These are phyloP conservation scores for Verticillium albo-atrum DNA, from an alignment of 2,329 filamentous ascomycete genomes.

Conservation along the genomic window DNA sequence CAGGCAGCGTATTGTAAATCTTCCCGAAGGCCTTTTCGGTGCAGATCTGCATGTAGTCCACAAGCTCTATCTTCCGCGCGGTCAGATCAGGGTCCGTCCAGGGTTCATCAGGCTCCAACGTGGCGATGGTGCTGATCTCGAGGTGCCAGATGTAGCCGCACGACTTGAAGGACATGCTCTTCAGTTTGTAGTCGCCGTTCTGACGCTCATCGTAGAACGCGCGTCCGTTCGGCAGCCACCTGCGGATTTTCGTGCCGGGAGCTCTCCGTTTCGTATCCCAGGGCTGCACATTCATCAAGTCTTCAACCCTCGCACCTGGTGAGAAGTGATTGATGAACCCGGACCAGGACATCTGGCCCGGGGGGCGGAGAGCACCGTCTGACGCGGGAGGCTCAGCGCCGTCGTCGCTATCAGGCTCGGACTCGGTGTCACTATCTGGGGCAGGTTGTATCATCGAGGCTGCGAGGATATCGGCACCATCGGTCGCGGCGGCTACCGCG, in stretches of 20 bases:
- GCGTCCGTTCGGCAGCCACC: neutral
- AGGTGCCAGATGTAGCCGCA: slow-evolving; percentile 54
- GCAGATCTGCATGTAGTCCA: slow-evolving; percentile 28
- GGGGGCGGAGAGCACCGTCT: slow-evolving; percentile 6
- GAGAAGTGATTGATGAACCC: slow-evolving; percentile 38
- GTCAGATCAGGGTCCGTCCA: slow-evolving; percentile 9
- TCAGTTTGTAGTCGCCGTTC: slow-evolving; percentile 23
- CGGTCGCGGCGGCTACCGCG: neutral
- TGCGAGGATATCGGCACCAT: too few relatives aligned
- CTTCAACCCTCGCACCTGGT: slow-evolving; percentile 26
- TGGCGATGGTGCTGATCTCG: slow-evolving; percentile 30
- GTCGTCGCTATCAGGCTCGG: neutral
- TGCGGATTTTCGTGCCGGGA: neutral
- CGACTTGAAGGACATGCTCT: slow-evolving; percentile 48
- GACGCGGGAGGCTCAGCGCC: neutral
- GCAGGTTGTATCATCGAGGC: too few relatives aligned
- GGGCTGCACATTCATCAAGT: slow-evolving; percentile 2
- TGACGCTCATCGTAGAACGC: slow-evolving; percentile 11
- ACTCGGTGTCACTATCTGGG: neutral
- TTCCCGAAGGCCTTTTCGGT: slow-evolving; percentile 29
- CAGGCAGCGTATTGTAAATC: slow-evolving; percentile 23
- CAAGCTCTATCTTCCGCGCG: slow-evolving; percentile 8
- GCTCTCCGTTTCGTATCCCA: too few relatives aligned
- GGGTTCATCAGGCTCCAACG: slow-evolving; percentile 20
- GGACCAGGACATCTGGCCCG: slow-evolving; percentile 31